Conservation (phyloP, 768 basidiomycete genomes). For the Lepiota venenata region DNA sequence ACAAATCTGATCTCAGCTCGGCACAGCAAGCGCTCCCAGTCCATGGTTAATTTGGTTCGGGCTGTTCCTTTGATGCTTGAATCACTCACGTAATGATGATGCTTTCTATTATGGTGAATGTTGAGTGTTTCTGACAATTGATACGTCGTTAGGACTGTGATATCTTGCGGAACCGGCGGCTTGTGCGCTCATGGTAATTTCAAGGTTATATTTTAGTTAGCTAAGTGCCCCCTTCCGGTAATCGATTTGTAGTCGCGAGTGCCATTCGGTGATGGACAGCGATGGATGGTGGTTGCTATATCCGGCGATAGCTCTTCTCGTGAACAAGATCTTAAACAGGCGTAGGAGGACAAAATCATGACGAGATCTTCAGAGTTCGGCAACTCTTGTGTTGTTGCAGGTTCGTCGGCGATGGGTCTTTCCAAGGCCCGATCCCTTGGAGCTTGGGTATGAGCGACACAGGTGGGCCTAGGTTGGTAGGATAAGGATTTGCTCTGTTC, state of each 20-base stretch:
- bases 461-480: neutral
- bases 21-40: neutral
- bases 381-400: neutral
- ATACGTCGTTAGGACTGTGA: neutral
- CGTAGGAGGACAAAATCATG: neutral
- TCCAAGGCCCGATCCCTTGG: no score
- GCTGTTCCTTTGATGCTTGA: neutral
- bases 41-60: constrained; percentile 2
- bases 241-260: neutral
- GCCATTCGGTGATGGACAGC: neutral
- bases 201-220: neutral
- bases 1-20: constrained; percentile 9
- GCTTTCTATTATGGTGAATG: constrained; percentile 5
- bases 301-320: neutral
- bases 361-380: constrained; percentile 1
- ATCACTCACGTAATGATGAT: neutral
- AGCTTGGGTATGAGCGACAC: no score
- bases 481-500: neutral
- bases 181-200: neutral
- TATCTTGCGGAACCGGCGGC: neutral
- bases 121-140: constrained; percentile 6
- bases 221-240: neutral
- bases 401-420: no score
- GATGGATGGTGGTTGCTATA: neutral
- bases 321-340: neutral